Conservation (phyloP, 2,329 filamentous ascomycete species). For the Colletotrichum acutatum region DNA sequence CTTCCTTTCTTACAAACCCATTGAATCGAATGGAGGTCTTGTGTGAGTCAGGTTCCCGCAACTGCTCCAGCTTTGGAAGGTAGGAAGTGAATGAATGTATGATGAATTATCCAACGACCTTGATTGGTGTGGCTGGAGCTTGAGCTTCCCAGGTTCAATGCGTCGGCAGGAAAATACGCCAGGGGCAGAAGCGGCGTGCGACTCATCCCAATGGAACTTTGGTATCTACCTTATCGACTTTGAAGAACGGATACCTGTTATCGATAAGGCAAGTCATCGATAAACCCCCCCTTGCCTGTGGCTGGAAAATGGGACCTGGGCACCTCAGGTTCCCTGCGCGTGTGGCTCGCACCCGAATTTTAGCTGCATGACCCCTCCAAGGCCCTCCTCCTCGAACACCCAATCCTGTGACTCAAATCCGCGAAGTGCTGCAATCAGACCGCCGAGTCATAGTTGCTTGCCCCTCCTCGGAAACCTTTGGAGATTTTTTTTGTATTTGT, state of each 20-base stretch:
- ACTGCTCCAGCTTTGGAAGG: not conserved
- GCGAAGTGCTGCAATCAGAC: conserved; percentile 32
- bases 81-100: not conserved
- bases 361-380: conserved; percentile 30
- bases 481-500: conserved; percentile 32
- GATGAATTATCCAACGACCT: not conserved
- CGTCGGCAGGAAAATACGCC: not conserved
- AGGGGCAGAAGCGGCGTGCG: not conserved
- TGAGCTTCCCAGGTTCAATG: not conserved
- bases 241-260: not conserved
- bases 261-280: conserved; percentile 7
- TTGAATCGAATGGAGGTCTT: not conserved
- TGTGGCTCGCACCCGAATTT: conserved; percentile 31
- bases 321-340: not conserved
- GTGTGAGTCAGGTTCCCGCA: not conserved
- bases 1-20: not conserved
- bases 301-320: not conserved
- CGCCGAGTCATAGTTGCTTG: conserved; percentile 35
- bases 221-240: not conserved
- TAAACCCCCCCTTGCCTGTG: not conserved
- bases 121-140: conserved; percentile 5
- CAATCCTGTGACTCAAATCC: conserved; percentile 35
- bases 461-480: conserved; percentile 34
- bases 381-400: conserved; percentile 20
- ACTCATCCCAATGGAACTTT: not conserved